phyloP scores from a whole-genome alignment of 352 stramenopile species.

The Phytophthora sp. region DNA sequence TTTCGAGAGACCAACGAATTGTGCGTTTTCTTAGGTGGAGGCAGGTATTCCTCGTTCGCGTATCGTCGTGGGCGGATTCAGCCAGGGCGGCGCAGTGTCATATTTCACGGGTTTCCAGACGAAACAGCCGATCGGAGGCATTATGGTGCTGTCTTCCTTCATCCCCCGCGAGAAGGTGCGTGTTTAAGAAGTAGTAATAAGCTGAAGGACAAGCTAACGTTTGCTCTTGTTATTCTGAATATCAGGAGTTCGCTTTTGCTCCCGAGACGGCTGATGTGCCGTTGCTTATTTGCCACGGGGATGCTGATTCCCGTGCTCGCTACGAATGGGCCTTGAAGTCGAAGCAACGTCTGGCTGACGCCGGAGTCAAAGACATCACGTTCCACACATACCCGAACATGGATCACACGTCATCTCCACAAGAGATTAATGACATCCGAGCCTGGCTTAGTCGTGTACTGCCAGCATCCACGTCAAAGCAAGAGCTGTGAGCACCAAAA shows the following conservation, averaged over 20 bases:
- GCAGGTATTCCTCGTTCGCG: slow-evolving; percentile 80
- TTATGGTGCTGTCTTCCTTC: slow-evolving; percentile 77
- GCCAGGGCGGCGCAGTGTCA: slow-evolving; percentile 92
- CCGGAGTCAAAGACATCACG: slow-evolving; percentile 57
- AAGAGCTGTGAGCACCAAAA: slow-evolving; percentile 11
- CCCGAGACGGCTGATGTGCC: slow-evolving; percentile 56
- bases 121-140: slow-evolving; percentile 62
- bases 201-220: no score
- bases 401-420: slow-evolving; percentile 52
- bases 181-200: no score
- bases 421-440: slow-evolving; percentile 64
- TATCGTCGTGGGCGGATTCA: slow-evolving; percentile 95
- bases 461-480: slow-evolving; percentile 18
- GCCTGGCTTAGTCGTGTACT: slow-evolving; percentile 58
- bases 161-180: slow-evolving; percentile 59
- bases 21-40: slow-evolving; percentile 41
- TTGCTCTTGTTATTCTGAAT: neutral
- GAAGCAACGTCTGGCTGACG: slow-evolving; percentile 46
- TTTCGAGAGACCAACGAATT: no score
- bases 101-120: slow-evolving; percentile 81
- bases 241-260: slow-evolving; percentile 48
- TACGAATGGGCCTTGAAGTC: slow-evolving; percentile 54
- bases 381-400: slow-evolving; percentile 69
- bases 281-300: slow-evolving; percentile 74
- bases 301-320: slow-evolving; percentile 54